Conservation (phyloP, 257 asterid species). For the Solanum pinnatisectum region DNA sequence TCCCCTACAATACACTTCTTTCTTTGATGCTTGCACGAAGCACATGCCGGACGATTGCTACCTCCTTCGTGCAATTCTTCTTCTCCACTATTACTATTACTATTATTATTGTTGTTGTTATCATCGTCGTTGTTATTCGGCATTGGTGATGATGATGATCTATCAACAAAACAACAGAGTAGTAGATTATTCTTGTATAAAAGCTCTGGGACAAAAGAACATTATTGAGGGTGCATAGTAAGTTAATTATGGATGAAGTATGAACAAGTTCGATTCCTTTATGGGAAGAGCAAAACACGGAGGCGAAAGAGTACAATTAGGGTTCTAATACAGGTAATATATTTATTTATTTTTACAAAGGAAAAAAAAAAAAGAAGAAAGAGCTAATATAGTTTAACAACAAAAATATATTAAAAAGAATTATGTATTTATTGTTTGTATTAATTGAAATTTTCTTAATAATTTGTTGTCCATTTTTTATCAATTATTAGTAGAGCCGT, state of each 20-base stretch:
- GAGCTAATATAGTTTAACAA: background rate
- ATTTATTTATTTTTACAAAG: background rate
- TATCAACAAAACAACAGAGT: background rate
- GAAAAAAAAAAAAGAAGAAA: background rate
- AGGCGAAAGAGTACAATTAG: background rate
- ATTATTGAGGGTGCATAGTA: background rate
- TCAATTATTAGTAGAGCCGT: no score
- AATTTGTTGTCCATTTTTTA: background rate
- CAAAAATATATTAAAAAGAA: background rate
- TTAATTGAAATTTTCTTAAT: background rate
- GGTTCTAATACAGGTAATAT: background rate
- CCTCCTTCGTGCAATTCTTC: background rate
- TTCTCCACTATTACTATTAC: no score
- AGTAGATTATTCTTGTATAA: background rate
- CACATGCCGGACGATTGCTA: constrained; percentile 20
- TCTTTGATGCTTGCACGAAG: constrained; percentile 33
- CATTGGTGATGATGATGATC: background rate
- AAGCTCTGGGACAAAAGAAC: background rate
- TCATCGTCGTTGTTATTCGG: background rate
- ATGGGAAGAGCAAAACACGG: background rate
- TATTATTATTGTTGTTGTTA: background rate
- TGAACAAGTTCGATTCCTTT: background rate
- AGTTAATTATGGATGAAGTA: background rate
- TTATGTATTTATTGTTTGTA: background rate
- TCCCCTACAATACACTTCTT: constrained; percentile 13